Evolutionary conservation across 2,329 filamentous ascomycete species (phyloP), one percentile per base, ranked within the genome.

Genomic region (Aspergillus sp.): DNA sequence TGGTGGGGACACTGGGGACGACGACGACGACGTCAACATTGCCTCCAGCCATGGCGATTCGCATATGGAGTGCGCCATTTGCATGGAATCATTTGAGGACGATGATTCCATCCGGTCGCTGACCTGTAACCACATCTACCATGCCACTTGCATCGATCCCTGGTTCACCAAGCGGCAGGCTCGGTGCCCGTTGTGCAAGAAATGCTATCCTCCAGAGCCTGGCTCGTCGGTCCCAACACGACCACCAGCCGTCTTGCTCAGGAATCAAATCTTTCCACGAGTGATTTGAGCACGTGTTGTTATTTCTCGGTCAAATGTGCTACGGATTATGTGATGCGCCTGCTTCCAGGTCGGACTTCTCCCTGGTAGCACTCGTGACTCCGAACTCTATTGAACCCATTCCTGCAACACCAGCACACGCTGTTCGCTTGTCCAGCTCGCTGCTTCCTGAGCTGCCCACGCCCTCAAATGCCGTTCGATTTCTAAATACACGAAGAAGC

Each of bases 111-210:
- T 99, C 51, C 91, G 95, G 68, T 94, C 94, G 1, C 81, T 99
- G 60, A 93, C 92, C 4, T 98, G 95, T 71, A 93, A 93, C n/a
- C 95, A 98, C 77, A 93, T 94, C 57, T 99, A 98, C 85, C 95
- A 99, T 75, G 92, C 92, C 55, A 91, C 89, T 31, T 99, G 95
- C 74, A 87, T 99, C 48, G 95, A 99, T 70, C 95, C 95, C 8
- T 99, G 95, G 95, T 81, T 99, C 65, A 98, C 94, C 3, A 93
- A 90, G 72, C 88, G 95, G 65, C 89, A 94, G 66, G 95, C 95
- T 19, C 97, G 93, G 81, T 99, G 95, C 76, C 95, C 95, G 6
- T 87, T 98, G 8, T 98, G 95, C 83, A 98, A 98, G 80, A 65
- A 53, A 25, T 60, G 31, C 38, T 68, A 63, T 19, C 54, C 34